A percentile compares a stretch with the other conserved stretches of the same genome.
phyloP scores from a whole-genome alignment of 768 basidiomycete species.

The Suillus americanus region DNA sequence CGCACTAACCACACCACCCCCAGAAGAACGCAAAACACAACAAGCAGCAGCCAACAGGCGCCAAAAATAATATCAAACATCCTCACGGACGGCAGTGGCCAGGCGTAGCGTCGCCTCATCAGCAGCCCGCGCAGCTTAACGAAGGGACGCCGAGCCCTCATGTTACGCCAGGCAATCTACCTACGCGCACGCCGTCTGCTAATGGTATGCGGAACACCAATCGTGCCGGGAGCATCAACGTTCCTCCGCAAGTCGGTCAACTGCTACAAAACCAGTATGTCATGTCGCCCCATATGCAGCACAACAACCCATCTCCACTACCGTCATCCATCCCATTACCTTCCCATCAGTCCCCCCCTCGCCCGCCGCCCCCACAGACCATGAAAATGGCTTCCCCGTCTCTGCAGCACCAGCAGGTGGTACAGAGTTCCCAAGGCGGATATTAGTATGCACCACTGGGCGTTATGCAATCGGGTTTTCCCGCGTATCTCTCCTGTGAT shows the following conservation, averaged over 20 bases:
- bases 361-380: slow-evolving; percentile 49
- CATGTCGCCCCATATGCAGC: slow-evolving; percentile 54
- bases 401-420: slow-evolving; percentile 53
- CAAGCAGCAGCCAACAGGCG: slow-evolving; percentile 21
- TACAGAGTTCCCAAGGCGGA: slow-evolving; percentile 51
- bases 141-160: slow-evolving; percentile 41
- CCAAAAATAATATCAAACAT: slow-evolving; percentile 38
- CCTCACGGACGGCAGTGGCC: slow-evolving; percentile 40
- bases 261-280: slow-evolving; percentile 39
- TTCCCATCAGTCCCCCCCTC: slow-evolving; percentile 47
- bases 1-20: no score
- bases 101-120: slow-evolving; percentile 23
- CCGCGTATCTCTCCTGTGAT: slow-evolving; percentile 14
- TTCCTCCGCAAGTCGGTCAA: slow-evolving; percentile 22
- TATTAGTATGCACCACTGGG: slow-evolving; percentile 37
- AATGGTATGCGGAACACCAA: slow-evolving; percentile 52
- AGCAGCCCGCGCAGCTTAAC: slow-evolving; percentile 22
- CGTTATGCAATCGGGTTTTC: slow-evolving; percentile 15
- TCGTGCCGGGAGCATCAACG: slow-evolving; percentile 26
- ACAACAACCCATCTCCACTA: slow-evolving; percentile 44
- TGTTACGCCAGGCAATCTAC: slow-evolving; percentile 36
- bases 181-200: slow-evolving; percentile 52
- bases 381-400: slow-evolving; percentile 56
- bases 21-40: no score
- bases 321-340: slow-evolving; percentile 40